Conservation (phyloP, 345 rosid genomes). For the Draba incana region DNA sequence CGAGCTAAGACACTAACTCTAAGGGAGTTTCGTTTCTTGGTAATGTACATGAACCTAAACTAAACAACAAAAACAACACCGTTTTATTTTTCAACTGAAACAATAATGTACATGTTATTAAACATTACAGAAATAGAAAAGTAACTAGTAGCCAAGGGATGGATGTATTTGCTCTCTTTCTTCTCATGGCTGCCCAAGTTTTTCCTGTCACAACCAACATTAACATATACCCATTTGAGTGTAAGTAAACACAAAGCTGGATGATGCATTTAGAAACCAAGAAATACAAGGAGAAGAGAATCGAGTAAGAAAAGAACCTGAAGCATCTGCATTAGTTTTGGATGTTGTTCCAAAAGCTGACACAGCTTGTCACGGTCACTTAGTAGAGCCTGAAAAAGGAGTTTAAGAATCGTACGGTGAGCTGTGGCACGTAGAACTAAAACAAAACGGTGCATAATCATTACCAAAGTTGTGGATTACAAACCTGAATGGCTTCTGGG, state of each 20-base stretch:
- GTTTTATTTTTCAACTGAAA: neutral
- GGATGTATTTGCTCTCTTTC: neutral
- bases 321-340: slow-evolving; percentile 97
- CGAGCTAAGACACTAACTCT: neutral
- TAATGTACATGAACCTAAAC: slow-evolving; percentile 37
- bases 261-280: slow-evolving; percentile 5
- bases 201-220: slow-evolving; percentile 63
- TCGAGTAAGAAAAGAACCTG: slow-evolving; percentile 55
- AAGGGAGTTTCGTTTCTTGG: slow-evolving; percentile 8
- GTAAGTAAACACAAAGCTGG: slow-evolving; percentile 19
- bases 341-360: slow-evolving; percentile 97
- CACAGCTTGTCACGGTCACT: slow-evolving; percentile 92
- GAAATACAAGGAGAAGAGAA: neutral
- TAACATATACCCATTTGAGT: slow-evolving; percentile 28
- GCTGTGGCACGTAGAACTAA: too few species aligned
- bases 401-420: neutral
- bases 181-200: slow-evolving; percentile 69
- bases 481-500: slow-evolving; percentile 95
- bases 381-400: slow-evolving; percentile 67
- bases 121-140: slow-evolving; percentile 13
- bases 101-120: slow-evolving; percentile 42
- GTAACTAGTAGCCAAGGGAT: slow-evolving; percentile 7
- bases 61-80: slow-evolving; percentile 37
- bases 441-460: neutral
- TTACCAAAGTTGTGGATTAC: slow-evolving; percentile 6